Percentiles rank a stretch among this genome's conserved stretches.
Conservation (phyloP, 2,329 filamentous ascomycete species). For the Emergomyces pasteurianus region DNA sequence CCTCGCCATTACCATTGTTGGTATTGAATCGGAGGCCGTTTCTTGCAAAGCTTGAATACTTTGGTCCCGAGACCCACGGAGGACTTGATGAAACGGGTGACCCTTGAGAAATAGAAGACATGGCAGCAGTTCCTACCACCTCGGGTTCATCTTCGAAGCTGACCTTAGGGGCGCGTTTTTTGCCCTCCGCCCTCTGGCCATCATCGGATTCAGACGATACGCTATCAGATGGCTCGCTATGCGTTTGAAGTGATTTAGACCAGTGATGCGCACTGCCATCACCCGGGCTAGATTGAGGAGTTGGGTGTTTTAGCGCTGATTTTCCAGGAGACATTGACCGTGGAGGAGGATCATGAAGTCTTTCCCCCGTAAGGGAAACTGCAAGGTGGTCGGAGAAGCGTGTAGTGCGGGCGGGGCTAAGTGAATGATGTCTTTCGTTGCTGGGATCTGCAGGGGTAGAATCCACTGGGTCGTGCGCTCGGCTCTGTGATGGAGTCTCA, state of each 20-base stretch:
- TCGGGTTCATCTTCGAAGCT: slow-evolving; percentile 57
- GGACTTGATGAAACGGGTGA: slow-evolving; percentile 25
- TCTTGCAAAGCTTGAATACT: slow-evolving; percentile 4
- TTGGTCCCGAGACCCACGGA: slow-evolving; percentile 20
- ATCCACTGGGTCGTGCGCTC: slow-evolving; percentile 3
- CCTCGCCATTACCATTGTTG: slow-evolving; percentile 15
- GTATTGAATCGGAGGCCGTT: background rate
- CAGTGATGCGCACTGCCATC: slow-evolving; percentile 17
- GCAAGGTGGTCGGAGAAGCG: slow-evolving; percentile 44
- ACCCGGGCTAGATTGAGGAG: slow-evolving; percentile 30
- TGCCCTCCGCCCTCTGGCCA: slow-evolving; percentile 27
- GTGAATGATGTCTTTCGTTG: slow-evolving; percentile 4
- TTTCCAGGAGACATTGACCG: slow-evolving; percentile 51
- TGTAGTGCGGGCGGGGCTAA: slow-evolving; percentile 27
- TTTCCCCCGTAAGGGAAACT: slow-evolving; percentile 35
- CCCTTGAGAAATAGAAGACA: slow-evolving; percentile 30
- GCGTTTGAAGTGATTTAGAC: slow-evolving; percentile 21
- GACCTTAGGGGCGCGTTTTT: slow-evolving; percentile 45
- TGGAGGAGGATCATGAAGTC: slow-evolving; percentile 46
- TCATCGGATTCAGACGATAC: slow-evolving; percentile 39
- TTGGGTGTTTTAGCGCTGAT: slow-evolving; percentile 48
- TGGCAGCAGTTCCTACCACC: slow-evolving; percentile 34
- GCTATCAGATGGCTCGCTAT: slow-evolving; percentile 46
- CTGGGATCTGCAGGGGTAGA: slow-evolving; percentile 2
- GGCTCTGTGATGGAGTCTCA: background rate